A percentile compares a stretch with the other conserved stretches of the same genome.
These are phyloP conservation scores for Trametes elegans DNA, from an alignment of 768 basidiomycete species.

Conservation along the genomic window DNA sequence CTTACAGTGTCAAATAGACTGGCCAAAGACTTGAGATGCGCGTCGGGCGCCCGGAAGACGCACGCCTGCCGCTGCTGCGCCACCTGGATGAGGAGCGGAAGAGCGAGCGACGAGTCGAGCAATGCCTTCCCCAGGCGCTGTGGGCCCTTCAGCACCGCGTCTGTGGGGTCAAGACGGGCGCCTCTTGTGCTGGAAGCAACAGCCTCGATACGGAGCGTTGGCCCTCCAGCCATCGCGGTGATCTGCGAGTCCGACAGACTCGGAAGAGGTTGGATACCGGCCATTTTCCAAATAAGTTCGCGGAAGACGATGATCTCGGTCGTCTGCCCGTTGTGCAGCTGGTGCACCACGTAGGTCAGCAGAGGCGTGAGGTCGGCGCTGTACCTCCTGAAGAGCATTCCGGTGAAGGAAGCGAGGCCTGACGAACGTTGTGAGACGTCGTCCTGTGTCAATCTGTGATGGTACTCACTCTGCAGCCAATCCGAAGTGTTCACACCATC, in stretches of 20 bases:
- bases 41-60: conserved; percentile 68
- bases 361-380: conserved; percentile 80
- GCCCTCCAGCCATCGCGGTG: conserved; percentile 87
- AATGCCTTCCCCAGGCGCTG: conserved; percentile 63
- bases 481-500: conserved; percentile 89
- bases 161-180: conserved; percentile 64
- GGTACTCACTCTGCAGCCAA: conserved; percentile 84
- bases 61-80: conserved; percentile 90
- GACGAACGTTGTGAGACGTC: neutral
- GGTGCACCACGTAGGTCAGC: conserved; percentile 88
- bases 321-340: conserved; percentile 77
- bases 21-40: conserved; percentile 82
- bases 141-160: conserved; percentile 63
- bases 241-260: conserved; percentile 89
- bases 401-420: conserved; percentile 93
- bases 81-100: conserved; percentile 88
- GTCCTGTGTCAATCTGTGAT: neutral
- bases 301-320: conserved; percentile 90
- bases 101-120: conserved; percentile 69
- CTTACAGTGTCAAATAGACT: conserved; percentile 87
- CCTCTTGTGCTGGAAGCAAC: conserved; percentile 79
- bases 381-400: conserved; percentile 87
- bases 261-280: conserved; percentile 87
- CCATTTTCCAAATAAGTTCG: conserved; percentile 94
- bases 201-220: conserved; percentile 82